Conservation (phyloP, 2,329 filamentous ascomycete genomes). For the Beauveria bassiana region DNA sequence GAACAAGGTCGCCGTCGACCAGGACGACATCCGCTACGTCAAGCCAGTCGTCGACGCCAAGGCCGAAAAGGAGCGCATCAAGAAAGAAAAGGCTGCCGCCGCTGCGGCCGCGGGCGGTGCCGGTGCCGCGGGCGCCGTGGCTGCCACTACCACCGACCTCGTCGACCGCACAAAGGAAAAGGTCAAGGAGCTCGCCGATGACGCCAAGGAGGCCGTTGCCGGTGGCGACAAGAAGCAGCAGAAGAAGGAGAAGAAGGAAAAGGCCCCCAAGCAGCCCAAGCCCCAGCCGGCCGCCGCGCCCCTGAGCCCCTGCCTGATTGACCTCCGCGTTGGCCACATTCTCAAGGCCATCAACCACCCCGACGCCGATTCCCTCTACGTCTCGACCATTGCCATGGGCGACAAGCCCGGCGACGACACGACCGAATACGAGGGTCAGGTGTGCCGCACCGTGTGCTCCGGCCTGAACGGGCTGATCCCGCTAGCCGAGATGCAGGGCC, state of each 20-base stretch:
- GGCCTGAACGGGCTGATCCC: constrained; percentile 90
- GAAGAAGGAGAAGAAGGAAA: constrained; percentile 87
- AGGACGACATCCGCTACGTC: constrained; percentile 73
- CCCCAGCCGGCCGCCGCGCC: constrained; percentile 63
- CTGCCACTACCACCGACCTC: constrained; percentile 39
- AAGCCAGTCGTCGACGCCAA: constrained; percentile 86
- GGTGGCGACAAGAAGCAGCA: constrained; percentile 51
- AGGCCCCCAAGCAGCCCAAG: constrained; percentile 68
- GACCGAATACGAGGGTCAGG: constrained; percentile 80
- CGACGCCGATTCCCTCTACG: constrained; percentile 91
- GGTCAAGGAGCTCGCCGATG: constrained; percentile 46
- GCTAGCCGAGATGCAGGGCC: constrained; percentile 91
- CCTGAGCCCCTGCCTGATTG: constrained; percentile 77
- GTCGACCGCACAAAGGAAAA: constrained; percentile 55
- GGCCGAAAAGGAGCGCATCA: constrained; percentile 91
- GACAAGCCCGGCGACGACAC: constrained; percentile 87
- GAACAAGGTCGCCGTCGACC: constrained; percentile 70
- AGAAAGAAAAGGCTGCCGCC: constrained; percentile 84
- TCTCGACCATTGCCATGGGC: constrained; percentile 91
- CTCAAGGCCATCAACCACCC: constrained; percentile 93
- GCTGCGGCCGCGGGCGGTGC: constrained; percentile 40
- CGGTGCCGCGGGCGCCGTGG: constrained; percentile 40
- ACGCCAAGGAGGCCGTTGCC: constrained; percentile 33
- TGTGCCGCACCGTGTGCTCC: constrained; percentile 92
- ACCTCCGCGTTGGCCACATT: constrained; percentile 94